phyloP scores from a whole-genome alignment of 306 rosid species.

The Prunus mongolica region DNA sequence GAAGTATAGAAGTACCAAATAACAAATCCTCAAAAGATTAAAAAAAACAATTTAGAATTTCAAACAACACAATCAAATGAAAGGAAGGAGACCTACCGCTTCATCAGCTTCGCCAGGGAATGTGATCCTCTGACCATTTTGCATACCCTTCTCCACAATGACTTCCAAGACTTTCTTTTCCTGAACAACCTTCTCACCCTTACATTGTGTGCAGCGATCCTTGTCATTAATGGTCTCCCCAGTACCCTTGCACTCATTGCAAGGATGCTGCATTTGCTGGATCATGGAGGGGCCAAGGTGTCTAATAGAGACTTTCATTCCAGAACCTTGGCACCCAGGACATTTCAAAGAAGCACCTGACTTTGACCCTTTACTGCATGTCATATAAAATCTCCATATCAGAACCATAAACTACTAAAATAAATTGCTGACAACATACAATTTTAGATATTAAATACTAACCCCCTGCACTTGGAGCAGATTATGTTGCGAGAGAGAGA shows the following conservation, averaged over 20 bases:
- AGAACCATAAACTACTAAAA: neutral
- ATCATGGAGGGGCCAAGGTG: slow-evolving; percentile 97
- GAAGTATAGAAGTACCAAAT: neutral
- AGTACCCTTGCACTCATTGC: slow-evolving; percentile 93
- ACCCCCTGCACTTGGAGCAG: slow-evolving; percentile 92
- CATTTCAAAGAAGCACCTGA: slow-evolving; percentile 91
- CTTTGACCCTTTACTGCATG: slow-evolving; percentile 82
- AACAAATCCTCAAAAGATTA: neutral
- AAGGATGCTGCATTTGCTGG: slow-evolving; percentile 97
- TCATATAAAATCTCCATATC: neutral
- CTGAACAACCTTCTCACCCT: slow-evolving; percentile 91
- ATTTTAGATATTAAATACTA: slow-evolving; percentile 11
- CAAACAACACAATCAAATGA: neutral
- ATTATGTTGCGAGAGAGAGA: slow-evolving; percentile 83
- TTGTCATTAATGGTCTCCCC: slow-evolving; percentile 88
- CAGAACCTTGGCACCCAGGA: slow-evolving; percentile 90
- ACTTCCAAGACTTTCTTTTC: slow-evolving; percentile 96
- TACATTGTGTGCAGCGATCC: slow-evolving; percentile 85
- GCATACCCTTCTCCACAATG: slow-evolving; percentile 93
- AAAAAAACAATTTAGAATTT: neutral
- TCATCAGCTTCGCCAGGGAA: slow-evolving; percentile 99
- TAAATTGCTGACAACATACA: too few species aligned
- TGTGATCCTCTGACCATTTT: slow-evolving; percentile 75
- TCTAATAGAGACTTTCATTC: slow-evolving; percentile 89
- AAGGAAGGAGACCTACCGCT: slow-evolving; percentile 48